Base-by-base conservation (phyloP, 805 yeast genomes). In the Pichia cabralensis region DNA sequence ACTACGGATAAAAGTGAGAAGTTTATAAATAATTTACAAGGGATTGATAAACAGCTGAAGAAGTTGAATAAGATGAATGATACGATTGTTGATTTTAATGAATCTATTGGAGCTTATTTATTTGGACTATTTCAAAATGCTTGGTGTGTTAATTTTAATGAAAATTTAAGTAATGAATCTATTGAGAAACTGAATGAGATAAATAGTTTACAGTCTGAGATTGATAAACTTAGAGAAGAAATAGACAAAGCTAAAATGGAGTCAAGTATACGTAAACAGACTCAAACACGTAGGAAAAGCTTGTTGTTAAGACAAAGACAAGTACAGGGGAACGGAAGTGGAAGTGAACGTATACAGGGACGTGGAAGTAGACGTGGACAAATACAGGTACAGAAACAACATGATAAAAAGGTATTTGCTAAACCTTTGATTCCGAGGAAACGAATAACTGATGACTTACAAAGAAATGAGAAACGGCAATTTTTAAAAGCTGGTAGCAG, bases 71-170 rank as follows among this genome's bases (percentile, higher is more conserved):
- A 56, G 33, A 67, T 79, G 9, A 85, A 84, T 55, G 71, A 75
- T 28, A 71, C 73, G 6, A 56, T 86, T 15, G 65, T 67, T 3
- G 61, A 65, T 20, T 78, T 86, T 55, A 84, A 84, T 50, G 96
- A 85, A 55, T 71, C 84, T 2, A 73, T 86, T 46, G 76, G 51
- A 8, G 42, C 88, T 26, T 76, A 85, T 35, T 52, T 85, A 34
- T 83, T 81, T 48, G 95, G 95, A 2, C 57, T 85, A 32, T 74
- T 80, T 50, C 75, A 84, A 55, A 84, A 86, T 48, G 88, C 94
- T 41, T 85, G 92, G 79, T 82, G 95, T 56, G 80, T 80, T 19
- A 86, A 81, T 48, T 82, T 82, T 46, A 58, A 62, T 15, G 51
- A 54, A 31, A 41, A 52, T 3, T 53, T 58, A 22, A 46, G 48